Evolutionary conservation across 208 protist species (phyloP).

Genomic region (Wallacemonas sp.): DNA sequence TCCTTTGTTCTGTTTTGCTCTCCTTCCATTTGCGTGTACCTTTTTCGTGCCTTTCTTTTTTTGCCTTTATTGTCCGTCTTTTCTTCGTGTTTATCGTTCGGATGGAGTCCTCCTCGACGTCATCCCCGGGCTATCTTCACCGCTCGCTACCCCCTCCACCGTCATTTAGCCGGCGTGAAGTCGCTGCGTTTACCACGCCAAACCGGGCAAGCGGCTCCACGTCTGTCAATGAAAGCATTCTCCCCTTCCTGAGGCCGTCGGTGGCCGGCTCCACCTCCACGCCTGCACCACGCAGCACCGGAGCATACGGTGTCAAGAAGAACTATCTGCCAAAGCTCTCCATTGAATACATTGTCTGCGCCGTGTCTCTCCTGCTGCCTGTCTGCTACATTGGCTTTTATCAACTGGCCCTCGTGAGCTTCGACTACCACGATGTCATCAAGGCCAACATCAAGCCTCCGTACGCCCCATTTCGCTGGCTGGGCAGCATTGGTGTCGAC

Average conservation of each 20-base stretch:
- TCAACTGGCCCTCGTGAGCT: slow-evolving; percentile 36
- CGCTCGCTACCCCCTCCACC: slow-evolving; percentile 1
- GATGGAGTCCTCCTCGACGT: neutral
- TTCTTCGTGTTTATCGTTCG: neutral
- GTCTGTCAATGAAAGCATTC: neutral
- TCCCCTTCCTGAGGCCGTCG: neutral
- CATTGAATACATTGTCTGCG: slow-evolving; percentile 38
- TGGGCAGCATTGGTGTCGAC: slow-evolving; percentile 65
- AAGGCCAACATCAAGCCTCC: slow-evolving; percentile 33
- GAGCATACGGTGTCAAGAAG: neutral
- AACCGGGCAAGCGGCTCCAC: neutral
- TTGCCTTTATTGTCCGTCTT: neutral
- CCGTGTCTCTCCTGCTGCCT: slow-evolving; percentile 19
- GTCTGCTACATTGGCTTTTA: slow-evolving; percentile 34
- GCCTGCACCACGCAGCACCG: neutral
- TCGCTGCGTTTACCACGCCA: neutral
- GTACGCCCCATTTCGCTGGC: slow-evolving; percentile 43
- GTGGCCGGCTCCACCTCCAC: neutral
- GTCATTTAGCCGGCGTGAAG: neutral
- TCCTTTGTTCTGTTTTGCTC: neutral
- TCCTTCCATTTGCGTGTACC: neutral
- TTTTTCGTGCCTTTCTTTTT: neutral
- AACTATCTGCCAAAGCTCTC: slow-evolving; percentile 40
- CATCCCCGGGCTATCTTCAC: slow-evolving; percentile 3
- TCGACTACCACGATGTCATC: slow-evolving; percentile 31